Base-by-base conservation (phyloP, 1,284 basidiomycete species). In the Sanghuangporus weigelae region DNA sequence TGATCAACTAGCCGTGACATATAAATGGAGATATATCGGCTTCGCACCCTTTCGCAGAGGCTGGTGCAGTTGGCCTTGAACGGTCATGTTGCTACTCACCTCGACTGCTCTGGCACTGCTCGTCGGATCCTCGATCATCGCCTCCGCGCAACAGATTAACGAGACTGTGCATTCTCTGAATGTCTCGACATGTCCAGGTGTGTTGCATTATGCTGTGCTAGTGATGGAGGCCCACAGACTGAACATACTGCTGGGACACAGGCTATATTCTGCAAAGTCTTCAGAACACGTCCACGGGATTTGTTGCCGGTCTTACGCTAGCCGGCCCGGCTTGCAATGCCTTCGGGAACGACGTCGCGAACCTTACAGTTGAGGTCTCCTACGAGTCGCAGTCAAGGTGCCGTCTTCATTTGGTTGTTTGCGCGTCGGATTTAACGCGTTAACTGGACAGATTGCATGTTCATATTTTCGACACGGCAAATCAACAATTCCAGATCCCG, bases 401-500 rank as follows among this genome's bases (percentile, higher is more conserved):
- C 36, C 75, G 68, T 46, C 53, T 57, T 19, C 16, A 51, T 42
- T 42, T 23, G 39, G 60, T 3, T 49, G 56, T 50, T 26, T 65
- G 7, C 58, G 26, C 40, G 40, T 59, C 19, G 31, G 16, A 59
- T 36, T 35, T 46, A 66, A 63, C 69, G 69, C 62, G 54, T n/a
- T 44, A 64, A 21, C 23, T n/a, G 16, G 66, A 19, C 56, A 90
- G 87, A 44, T 78, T 95, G 7, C 90, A 87, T 63, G 89, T 94
- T 31, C 87, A 92, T 70, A 87, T 93, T 38, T 86, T 80, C 69
- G 92, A 93, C 71, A 82, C 83, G 0, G 81, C 76, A 2, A 75
- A 84, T 42, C 70, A 80, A 39, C 90, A 93, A 69, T 93, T 86
- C 73, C 85, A 84, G 8, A 80, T 93, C 19, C 89, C 89, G 0